Conservation (phyloP, 352 stramenopile species). For the Phytophthora nicotianae region DNA sequence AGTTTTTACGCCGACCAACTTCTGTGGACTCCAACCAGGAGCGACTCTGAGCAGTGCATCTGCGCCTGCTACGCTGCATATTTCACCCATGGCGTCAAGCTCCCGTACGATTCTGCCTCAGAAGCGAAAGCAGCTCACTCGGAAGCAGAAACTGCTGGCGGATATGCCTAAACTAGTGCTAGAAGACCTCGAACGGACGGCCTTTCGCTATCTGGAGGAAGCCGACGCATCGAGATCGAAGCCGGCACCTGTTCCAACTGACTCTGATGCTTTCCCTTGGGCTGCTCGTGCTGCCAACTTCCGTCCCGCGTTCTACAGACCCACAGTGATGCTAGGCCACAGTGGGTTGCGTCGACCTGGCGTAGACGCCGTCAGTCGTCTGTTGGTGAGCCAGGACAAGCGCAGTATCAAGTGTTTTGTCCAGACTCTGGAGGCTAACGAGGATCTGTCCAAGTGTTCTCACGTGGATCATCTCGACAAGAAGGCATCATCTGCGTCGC, state of each 20-base stretch:
- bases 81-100: conserved; percentile 34
- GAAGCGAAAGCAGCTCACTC: conserved; percentile 37
- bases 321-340: conserved; percentile 54
- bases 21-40: conserved; percentile 5
- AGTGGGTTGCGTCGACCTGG: conserved; percentile 38
- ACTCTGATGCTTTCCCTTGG: conserved; percentile 41
- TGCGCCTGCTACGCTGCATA: conserved; percentile 25
- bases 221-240: conserved; percentile 18
- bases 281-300: conserved; percentile 29
- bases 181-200: conserved; percentile 43
- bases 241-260: conserved; percentile 7
- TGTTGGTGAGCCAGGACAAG: conserved; percentile 70
- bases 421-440: conserved; percentile 15
- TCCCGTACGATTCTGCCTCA: conserved; percentile 23
- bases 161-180: conserved; percentile 41
- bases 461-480: conserved; percentile 7
- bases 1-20: conserved; percentile 23
- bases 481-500: conserved; percentile 18
- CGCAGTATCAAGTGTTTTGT: conserved; percentile 70
- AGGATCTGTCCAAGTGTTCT: conserved; percentile 16
- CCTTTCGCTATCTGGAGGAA: conserved; percentile 28
- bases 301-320: conserved; percentile 54
- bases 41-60: conserved; percentile 18
- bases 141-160: conserved; percentile 47
- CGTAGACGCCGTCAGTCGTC: conserved; percentile 49